Conservation (phyloP, 176 grass and related monocot genomes). For the Oryza nivara region DNA sequence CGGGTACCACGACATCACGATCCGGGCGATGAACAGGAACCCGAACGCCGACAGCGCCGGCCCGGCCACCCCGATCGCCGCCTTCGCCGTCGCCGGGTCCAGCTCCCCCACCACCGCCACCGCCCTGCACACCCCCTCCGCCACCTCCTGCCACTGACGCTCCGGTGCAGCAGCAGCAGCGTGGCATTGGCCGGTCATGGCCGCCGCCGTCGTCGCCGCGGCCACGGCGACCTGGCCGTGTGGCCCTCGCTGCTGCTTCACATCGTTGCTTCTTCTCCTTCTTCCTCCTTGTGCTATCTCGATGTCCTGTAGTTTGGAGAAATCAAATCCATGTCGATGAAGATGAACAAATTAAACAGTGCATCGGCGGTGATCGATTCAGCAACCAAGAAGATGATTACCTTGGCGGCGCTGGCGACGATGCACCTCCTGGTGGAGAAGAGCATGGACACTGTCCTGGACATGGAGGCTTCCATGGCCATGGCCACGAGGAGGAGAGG, state of each 20-base stretch:
- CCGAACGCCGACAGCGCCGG: conserved; percentile 77
- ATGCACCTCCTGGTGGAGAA: not conserved
- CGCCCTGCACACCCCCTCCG: not conserved
- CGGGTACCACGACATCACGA: conserved; percentile 98
- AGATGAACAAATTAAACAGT: not conserved
- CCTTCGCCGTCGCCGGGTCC: conserved; percentile 67
- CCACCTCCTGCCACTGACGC: too few relatives aligned
- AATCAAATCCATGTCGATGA: not conserved
- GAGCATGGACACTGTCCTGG: not conserved
- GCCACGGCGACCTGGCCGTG: not conserved
- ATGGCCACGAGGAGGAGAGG: conserved; percentile 5
- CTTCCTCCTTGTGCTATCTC: not conserved
- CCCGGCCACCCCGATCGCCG: conserved; percentile 54
- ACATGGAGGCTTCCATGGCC: conserved; percentile 41
- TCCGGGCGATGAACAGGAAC: conserved; percentile 80
- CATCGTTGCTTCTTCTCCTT: not conserved
- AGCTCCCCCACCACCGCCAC: conserved; percentile 53
- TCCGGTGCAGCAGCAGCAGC: not conserved
- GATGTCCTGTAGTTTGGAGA: not conserved
- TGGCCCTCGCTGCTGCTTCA: not conserved
- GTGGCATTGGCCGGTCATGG: not conserved
- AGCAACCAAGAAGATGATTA: not conserved
- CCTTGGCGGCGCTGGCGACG: conserved; percentile 7
- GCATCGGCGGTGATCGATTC: not conserved
- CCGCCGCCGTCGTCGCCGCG: not conserved